These are phyloP conservation scores for Thielaviopsis euricoi DNA, from an alignment of 2,329 filamentous ascomycete species.

Conservation along the genomic window DNA sequence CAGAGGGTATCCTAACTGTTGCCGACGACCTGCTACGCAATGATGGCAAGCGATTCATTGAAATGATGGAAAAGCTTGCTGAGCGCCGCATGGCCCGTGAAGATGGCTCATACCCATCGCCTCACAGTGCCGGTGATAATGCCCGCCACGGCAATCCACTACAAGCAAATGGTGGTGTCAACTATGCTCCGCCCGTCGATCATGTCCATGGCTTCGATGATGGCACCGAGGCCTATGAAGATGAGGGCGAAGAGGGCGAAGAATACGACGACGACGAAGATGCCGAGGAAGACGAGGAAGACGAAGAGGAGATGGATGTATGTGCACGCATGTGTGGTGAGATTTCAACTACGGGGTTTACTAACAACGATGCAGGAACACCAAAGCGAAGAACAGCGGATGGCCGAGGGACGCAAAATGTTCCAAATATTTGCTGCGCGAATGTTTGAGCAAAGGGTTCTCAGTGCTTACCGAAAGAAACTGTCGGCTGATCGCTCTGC, in stretches of 20 bases:
- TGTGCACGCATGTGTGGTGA: background rate
- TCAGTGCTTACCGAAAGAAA: conserved; percentile 95
- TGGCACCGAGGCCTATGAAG: conserved; percentile 49
- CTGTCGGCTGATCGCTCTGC: conserved; percentile 84
- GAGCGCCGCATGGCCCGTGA: conserved; percentile 95
- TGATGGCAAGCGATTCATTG: conserved; percentile 98
- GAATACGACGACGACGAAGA: conserved; percentile 29
- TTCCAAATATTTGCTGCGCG: conserved; percentile 98
- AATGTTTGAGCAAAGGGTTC: conserved; percentile 96
- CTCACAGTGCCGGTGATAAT: background rate
- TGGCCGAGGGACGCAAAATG: conserved; percentile 97
- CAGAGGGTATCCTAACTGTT: conserved; percentile 77
- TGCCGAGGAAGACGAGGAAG: conserved; percentile 6
- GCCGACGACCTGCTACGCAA: conserved; percentile 97
- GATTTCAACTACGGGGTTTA: background rate
- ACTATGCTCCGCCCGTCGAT: conserved; percentile 49
- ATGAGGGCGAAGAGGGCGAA: conserved; percentile 61
- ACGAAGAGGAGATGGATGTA: conserved; percentile 12
- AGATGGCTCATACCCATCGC: conserved; percentile 39
- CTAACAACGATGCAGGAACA: conserved; percentile 53
- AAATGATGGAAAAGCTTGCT: conserved; percentile 99
- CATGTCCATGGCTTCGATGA: conserved; percentile 33
- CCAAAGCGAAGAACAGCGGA: conserved; percentile 95
- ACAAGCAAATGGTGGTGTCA: conserved; percentile 38
- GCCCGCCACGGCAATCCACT: conserved; percentile 28